Conservation (phyloP, 495 filamentous ascomycete species). For the Aspergillus sclerotioniger region DNA sequence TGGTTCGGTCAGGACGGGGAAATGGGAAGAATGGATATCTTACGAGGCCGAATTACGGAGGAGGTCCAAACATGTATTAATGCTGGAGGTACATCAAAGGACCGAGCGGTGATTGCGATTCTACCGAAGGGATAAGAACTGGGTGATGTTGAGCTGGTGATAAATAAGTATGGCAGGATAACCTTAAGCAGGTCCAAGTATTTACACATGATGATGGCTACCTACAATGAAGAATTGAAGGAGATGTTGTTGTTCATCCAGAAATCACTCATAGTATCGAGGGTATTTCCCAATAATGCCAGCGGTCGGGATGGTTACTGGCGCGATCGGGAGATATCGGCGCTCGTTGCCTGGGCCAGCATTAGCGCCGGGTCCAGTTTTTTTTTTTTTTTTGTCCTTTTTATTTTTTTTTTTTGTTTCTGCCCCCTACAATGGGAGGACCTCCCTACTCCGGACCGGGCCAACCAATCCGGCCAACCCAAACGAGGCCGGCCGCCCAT, state of each 20-base stretch:
- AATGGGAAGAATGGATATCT: slow-evolving; percentile 1
- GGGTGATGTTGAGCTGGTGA: neutral
- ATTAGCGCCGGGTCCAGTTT: slow-evolving; percentile 27
- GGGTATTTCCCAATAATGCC: neutral
- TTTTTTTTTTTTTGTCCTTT: slow-evolving; percentile 17
- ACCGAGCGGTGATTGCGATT: neutral
- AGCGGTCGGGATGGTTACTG: slow-evolving; percentile 23
- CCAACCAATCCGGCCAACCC: neutral
- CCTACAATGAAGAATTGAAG: neutral
- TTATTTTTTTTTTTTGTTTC: slow-evolving; percentile 18
- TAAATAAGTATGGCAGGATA: too few relatives aligned
- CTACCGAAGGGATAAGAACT: neutral
- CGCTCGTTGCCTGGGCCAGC: slow-evolving; percentile 28
- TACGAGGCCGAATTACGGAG: slow-evolving; percentile 4
- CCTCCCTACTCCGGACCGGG: slow-evolving; percentile 6
- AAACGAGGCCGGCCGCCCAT: slow-evolving; percentile 8
- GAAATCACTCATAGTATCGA: neutral
- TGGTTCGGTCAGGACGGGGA: slow-evolving; percentile 16
- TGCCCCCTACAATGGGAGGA: slow-evolving; percentile 5
- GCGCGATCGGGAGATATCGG: slow-evolving; percentile 48
- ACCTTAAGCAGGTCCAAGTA: too few relatives aligned
- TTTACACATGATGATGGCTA: neutral
- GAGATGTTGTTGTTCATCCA: neutral
- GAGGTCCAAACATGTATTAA: neutral
- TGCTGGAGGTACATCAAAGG: neutral